Conservation (phyloP, 208 protist genomes). For the Porcisia hertigi region DNA sequence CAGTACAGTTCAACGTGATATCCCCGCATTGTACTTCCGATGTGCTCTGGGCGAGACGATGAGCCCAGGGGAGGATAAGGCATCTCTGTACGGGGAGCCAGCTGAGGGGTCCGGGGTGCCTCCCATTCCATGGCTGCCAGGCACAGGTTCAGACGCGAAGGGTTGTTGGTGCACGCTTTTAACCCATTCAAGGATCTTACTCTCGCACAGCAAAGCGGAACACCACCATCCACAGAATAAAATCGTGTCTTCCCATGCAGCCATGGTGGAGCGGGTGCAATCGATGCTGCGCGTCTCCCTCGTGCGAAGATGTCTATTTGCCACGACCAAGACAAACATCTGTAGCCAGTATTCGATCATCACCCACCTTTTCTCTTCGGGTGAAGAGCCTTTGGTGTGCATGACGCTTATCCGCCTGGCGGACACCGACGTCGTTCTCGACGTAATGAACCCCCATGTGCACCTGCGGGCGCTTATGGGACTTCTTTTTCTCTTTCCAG, state of each 20-base stretch:
- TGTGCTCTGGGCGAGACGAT: not conserved
- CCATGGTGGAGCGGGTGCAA: not conserved
- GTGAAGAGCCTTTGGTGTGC: not conserved
- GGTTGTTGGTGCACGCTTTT: conserved; percentile 26
- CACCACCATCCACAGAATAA: not conserved
- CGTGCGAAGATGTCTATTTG: conserved; percentile 9
- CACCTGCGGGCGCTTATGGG: conserved; percentile 8
- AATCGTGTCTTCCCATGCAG: not conserved
- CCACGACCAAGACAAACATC: conserved; percentile 1
- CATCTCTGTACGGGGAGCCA: not conserved
- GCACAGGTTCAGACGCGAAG: conserved; percentile 15
- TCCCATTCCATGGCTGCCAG: conserved; percentile 8
- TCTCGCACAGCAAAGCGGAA: not conserved
- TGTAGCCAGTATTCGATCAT: conserved; percentile 24
- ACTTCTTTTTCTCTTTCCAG: conserved; percentile 19
- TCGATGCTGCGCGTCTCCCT: conserved; percentile 16
- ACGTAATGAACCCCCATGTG: not conserved
- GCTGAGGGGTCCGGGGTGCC: not conserved
- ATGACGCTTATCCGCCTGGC: conserved; percentile 23
- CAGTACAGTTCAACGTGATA: not conserved
- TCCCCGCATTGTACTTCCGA: not conserved
- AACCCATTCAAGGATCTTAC: conserved; percentile 13
- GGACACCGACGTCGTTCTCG: not conserved
- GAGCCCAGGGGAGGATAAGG: not conserved
- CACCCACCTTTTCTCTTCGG: conserved; percentile 15